Evolutionary conservation across 2,329 filamentous ascomycete species (phyloP).

Genomic region (Colletotrichum kahawae): DNA sequence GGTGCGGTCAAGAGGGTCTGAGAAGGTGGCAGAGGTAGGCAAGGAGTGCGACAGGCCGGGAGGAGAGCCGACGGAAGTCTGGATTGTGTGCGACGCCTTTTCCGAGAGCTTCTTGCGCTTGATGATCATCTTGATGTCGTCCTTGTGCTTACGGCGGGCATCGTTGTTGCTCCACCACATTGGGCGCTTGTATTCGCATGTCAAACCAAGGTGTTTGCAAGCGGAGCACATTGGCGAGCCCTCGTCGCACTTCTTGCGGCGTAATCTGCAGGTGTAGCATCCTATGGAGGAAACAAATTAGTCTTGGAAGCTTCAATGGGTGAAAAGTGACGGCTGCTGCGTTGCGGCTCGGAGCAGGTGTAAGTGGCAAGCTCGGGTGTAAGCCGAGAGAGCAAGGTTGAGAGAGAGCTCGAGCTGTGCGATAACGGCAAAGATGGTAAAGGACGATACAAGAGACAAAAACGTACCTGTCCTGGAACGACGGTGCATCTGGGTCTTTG

Average conservation of each 20-base stretch:
- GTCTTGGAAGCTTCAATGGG: constrained; percentile 10
- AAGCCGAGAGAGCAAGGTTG: constrained; percentile 29
- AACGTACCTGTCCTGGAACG: constrained; percentile 87
- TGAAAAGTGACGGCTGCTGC: constrained; percentile 25
- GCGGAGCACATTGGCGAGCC: constrained; percentile 66
- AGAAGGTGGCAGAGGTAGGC: constrained; percentile 80
- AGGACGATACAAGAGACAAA: constrained; percentile 21
- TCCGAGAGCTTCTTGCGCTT: constrained; percentile 95
- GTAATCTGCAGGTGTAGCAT: constrained; percentile 72
- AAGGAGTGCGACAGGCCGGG: constrained; percentile 82
- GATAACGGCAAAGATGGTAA: neutral
- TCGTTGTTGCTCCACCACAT: constrained; percentile 98
- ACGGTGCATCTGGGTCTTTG: constrained; percentile 87
- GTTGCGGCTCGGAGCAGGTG: neutral
- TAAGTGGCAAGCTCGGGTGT: constrained; percentile 26
- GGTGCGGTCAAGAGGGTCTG: constrained; percentile 74
- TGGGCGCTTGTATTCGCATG: constrained; percentile 95
- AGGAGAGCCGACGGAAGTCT: constrained; percentile 68
- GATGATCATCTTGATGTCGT: constrained; percentile 95
- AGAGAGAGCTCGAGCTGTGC: constrained; percentile 18
- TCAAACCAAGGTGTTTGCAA: constrained; percentile 77
- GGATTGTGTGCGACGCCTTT: constrained; percentile 70
- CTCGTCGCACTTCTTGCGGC: constrained; percentile 74
- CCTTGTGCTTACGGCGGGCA: constrained; percentile 84
- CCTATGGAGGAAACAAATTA: constrained; percentile 41